These are phyloP conservation scores for Alternaria alternata DNA, from an alignment of 2,329 filamentous ascomycete genomes.

Conservation along the genomic window DNA sequence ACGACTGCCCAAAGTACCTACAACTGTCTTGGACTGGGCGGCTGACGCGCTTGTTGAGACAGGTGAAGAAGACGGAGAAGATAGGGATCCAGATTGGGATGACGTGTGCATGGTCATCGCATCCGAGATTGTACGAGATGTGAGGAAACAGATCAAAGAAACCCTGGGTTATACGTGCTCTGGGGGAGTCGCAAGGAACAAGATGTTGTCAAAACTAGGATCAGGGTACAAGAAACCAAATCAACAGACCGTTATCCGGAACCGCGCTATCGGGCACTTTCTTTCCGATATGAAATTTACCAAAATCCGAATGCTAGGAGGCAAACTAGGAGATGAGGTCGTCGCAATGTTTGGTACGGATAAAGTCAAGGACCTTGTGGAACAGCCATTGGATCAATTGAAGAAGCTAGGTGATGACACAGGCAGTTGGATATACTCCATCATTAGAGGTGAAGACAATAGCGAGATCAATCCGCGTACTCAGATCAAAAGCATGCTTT, in stretches of 20 bases:
- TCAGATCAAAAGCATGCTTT: slow-evolving; percentile 97
- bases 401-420: slow-evolving; percentile 83
- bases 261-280: slow-evolving; percentile 81
- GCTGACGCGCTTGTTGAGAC: slow-evolving; percentile 83
- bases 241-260: slow-evolving; percentile 90
- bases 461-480: slow-evolving; percentile 91
- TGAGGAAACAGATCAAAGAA: slow-evolving; percentile 74
- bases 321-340: slow-evolving; percentile 90
- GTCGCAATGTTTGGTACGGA: slow-evolving; percentile 84
- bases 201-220: slow-evolving; percentile 93
- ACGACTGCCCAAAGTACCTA: slow-evolving; percentile 74
- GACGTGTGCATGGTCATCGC: slow-evolving; percentile 87
- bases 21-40: slow-evolving; percentile 80
- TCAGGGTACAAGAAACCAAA: slow-evolving; percentile 94
- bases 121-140: slow-evolving; percentile 83
- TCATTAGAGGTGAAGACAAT: slow-evolving; percentile 82
- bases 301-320: slow-evolving; percentile 93
- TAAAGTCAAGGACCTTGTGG: slow-evolving; percentile 75
- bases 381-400: slow-evolving; percentile 77
- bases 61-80: slow-evolving; percentile 75
- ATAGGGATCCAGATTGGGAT: slow-evolving; percentile 92
- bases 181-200: slow-evolving; percentile 87
- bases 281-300: slow-evolving; percentile 88
- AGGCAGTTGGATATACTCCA: slow-evolving; percentile 83
- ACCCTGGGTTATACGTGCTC: slow-evolving; percentile 89